Evolutionary conservation across 768 basidiomycete species (phyloP), one percentile per base, ranked within the genome.

Genomic region (Mycena floridula): DNA sequence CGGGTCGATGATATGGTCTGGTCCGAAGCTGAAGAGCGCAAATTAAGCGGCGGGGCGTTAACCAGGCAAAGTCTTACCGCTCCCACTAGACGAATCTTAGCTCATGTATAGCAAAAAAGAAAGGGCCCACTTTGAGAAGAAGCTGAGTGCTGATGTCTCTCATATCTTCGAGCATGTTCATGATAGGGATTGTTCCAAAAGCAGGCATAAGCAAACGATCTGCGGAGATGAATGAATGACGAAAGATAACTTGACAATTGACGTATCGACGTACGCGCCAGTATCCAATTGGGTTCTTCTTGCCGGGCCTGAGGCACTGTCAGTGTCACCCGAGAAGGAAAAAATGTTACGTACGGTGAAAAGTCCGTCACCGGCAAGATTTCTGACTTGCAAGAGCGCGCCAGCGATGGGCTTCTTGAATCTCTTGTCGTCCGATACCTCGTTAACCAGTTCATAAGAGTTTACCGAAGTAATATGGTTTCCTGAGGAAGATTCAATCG

Each of bases 151-250:
- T 59, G 30, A 74, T 66, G 47, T 75, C 74, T 6, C 63, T 52
- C 73, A 74, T 75, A 43, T 69, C 68, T 23, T 65, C 63, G 49
- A 73, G 68, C 74, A 77, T 75, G 44, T 59, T 62, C 25, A 63
- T 63, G 35, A 77, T 66, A 2, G 63, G 58, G 12, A 60, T 53
- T 2, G 71, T 65, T 13, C 71, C 70, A 54, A 75, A 61, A 11
- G 60, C 58, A 22, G 60, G 60, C 58, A 59, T 58, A 8, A 61
- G 53, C 9, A 61, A 48, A 32, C 58, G 58, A 48, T 67, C 66
- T 65, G 47, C 27, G 35, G n/a, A 23, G 21, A 25, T n/a, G n/a
- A n/a, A n/a, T n/a, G n/a, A n/a, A n/a, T n/a, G n/a, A 7, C 18
- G 3, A 35, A 6, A n/a, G n/a, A n/a, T n/a, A n/a, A n/a, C n/a